Conservation (phyloP, 2,329 filamentous ascomycete species). For the Scolecobasidium constrictum region DNA sequence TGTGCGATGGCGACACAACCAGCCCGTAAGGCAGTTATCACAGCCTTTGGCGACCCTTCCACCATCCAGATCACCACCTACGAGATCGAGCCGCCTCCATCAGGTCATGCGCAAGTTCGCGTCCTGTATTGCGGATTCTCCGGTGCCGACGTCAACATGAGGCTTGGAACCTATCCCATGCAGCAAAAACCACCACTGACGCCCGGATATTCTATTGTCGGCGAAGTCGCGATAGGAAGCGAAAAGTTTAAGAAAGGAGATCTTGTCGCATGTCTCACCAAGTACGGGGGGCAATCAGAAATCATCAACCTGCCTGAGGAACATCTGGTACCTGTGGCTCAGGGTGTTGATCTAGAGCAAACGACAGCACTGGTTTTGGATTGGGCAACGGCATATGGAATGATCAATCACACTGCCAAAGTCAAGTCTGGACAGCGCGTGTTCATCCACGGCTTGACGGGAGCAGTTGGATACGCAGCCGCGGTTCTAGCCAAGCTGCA, state of each 20-base stretch:
- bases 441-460: constrained; percentile 41
- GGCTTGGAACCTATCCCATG: constrained; percentile 35
- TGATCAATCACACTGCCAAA: constrained; percentile 23
- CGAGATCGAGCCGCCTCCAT: constrained; percentile 28
- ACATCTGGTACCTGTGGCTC: constrained; percentile 32
- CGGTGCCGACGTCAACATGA: constrained; percentile 40
- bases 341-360: constrained; percentile 29
- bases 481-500: constrained; percentile 31
- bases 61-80: constrained; percentile 24
- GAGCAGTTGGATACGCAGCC: constrained; percentile 36
- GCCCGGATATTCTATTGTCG: constrained; percentile 39
- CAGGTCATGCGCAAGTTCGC: constrained; percentile 37
- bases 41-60: constrained; percentile 31
- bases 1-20: constrained; percentile 9
- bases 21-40: constrained; percentile 36
- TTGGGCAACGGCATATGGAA: constrained; percentile 30
- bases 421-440: constrained; percentile 34
- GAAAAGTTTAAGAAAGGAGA: constrained; percentile 17
- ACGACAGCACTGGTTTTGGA: constrained; percentile 33
- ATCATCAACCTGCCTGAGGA: constrained; percentile 37
- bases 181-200: constrained; percentile 36
- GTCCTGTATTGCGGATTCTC: constrained; percentile 38
- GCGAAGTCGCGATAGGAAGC: constrained; percentile 27
- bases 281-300: constrained; percentile 29
- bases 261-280: constrained; percentile 19